These are phyloP conservation scores for Colletotrichum sp. DNA, from an alignment of 2,329 filamentous ascomycete species.

Conservation along the genomic window DNA sequence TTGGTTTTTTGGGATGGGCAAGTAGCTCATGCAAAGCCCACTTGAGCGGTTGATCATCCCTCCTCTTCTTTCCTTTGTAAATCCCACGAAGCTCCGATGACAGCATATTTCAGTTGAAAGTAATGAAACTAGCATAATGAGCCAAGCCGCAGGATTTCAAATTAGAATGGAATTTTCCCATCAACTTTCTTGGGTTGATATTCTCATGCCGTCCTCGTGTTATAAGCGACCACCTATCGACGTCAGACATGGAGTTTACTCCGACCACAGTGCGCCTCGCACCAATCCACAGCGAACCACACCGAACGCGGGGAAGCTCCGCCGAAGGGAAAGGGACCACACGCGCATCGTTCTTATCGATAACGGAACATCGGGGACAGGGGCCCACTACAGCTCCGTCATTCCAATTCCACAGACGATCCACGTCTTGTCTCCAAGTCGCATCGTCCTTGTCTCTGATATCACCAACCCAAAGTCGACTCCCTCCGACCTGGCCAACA, in stretches of 20 bases:
- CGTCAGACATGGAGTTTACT: neutral
- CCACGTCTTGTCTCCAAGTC: neutral
- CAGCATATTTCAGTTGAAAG: neutral
- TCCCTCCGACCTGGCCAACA: constrained; percentile 28
- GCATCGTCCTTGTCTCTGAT: neutral
- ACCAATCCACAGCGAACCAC: neutral
- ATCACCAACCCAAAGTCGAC: neutral
- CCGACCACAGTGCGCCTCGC: neutral
- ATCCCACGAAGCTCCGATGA: neutral
- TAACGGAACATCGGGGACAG: neutral
- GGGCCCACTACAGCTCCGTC: neutral
- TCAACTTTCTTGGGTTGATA: neutral
- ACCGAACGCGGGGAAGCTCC: neutral
- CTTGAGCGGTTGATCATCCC: no score
- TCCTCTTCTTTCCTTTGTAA: neutral
- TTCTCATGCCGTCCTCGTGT: neutral
- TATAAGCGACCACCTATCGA: neutral
- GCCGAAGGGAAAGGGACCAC: neutral
- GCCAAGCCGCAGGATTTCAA: neutral
- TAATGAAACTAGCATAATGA: neutral
- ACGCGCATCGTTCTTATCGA: neutral
- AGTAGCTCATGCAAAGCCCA: neutral
- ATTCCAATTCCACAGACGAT: neutral
- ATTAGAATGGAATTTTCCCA: neutral
- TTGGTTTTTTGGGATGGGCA: neutral